phyloP scores from a whole-genome alignment of 345 rosid genomes.

The Acer yangbiense region DNA sequence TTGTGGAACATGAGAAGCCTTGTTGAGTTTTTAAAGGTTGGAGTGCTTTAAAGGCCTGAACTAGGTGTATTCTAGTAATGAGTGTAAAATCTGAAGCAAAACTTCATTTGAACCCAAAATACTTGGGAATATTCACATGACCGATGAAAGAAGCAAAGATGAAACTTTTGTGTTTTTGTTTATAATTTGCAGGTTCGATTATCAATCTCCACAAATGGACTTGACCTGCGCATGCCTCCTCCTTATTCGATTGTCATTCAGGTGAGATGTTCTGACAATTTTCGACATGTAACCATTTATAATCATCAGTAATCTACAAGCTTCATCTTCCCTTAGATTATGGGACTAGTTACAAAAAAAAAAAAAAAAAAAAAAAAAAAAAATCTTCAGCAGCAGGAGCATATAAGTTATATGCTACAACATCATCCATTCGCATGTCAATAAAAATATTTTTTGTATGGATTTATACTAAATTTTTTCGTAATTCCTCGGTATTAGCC shows the following conservation, averaged over 20 bases:
- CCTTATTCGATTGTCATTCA: conserved; percentile 94
- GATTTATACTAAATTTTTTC: background rate
- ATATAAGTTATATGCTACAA: too few relatives aligned
- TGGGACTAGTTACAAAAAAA: background rate
- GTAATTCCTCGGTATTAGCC: too few relatives aligned
- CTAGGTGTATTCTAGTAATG: background rate
- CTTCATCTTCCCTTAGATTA: background rate
- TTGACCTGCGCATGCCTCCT: conserved; percentile 80
- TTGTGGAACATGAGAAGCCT: background rate
- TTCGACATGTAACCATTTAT: background rate
- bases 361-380: too few relatives aligned
- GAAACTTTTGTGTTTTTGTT: background rate
- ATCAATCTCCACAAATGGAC: conserved; percentile 49
- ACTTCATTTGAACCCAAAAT: background rate
- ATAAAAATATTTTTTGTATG: too few relatives aligned
- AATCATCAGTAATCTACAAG: background rate
- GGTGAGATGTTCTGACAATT: conserved; percentile 40
- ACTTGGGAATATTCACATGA: background rate
- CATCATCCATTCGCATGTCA: background rate
- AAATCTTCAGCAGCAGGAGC: too few relatives aligned
- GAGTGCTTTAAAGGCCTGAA: background rate
- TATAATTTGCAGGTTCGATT: conserved; percentile 63
- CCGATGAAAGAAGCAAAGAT: background rate
- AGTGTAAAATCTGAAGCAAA: background rate
- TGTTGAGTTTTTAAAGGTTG: background rate